Conservation (phyloP, 768 basidiomycete species). For the Pilatotrama ljubarskyi region DNA sequence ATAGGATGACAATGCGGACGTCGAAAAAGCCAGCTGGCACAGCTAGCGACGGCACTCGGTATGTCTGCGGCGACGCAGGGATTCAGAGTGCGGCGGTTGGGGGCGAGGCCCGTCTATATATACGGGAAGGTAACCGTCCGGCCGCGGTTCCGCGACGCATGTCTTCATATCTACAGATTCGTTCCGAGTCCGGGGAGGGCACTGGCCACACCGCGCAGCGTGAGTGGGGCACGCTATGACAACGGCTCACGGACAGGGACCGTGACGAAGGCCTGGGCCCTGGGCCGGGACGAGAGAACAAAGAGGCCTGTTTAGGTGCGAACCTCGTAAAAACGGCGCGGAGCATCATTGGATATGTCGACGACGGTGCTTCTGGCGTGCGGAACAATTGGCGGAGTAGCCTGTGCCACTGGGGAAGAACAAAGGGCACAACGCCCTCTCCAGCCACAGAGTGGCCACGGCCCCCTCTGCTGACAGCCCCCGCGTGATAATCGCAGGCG, state of each 20-base stretch:
- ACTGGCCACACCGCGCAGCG: constrained; percentile 15
- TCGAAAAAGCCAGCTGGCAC: constrained; percentile 3
- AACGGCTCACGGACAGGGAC: constrained; percentile 12
- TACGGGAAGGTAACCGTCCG: constrained; percentile 3
- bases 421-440: constrained; percentile 9
- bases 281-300: constrained; percentile 9
- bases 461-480: background rate
- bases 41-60: background rate
- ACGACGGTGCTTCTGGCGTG: constrained; percentile 12
- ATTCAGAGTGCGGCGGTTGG: constrained; percentile 10
- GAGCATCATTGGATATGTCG: constrained; percentile 9
- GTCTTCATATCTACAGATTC: constrained; percentile 18
- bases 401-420: constrained; percentile 9
- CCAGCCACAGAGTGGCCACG: background rate
- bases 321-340: constrained; percentile 5
- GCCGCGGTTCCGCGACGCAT: constrained; percentile 11
- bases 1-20: background rate
- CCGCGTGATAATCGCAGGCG: constrained; percentile 12
- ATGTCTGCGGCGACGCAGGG: constrained; percentile 12
- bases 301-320: constrained; percentile 13
- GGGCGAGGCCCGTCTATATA: constrained; percentile 7
- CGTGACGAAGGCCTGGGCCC: constrained; percentile 5
- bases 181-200: constrained; percentile 9
- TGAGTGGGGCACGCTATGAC: constrained; percentile 16
- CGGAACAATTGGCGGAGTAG: constrained; percentile 17